Evolutionary conservation across 2,329 filamentous ascomycete genomes (phyloP).

Genomic region (Cryphonectria japonica): DNA sequence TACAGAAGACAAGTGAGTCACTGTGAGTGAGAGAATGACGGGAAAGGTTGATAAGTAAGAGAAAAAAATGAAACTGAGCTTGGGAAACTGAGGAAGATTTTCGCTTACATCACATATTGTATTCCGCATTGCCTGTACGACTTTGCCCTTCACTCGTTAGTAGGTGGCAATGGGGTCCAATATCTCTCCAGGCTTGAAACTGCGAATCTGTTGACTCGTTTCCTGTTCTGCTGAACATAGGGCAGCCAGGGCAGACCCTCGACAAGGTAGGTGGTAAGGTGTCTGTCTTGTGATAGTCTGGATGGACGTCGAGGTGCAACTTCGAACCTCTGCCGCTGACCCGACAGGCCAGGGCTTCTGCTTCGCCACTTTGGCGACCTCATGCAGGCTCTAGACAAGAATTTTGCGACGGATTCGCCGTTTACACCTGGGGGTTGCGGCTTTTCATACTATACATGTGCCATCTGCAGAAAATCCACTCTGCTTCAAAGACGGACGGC

Average conservation of each 20-base stretch:
- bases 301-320: neutral
- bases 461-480: neutral
- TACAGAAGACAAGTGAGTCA: neutral
- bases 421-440: neutral
- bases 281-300: neutral
- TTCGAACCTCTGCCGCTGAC: neutral
- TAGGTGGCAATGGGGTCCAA: neutral
- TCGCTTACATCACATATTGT: neutral
- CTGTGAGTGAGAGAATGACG: neutral
- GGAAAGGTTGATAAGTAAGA: neutral
- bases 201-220: neutral
- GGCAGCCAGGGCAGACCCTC: too few species aligned
- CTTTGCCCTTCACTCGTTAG: neutral
- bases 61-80: neutral
- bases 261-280: neutral
- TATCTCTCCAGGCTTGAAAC: neutral
- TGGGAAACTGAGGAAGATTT: neutral
- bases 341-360: neutral
- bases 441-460: neutral
- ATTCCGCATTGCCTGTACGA: neutral
- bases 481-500: neutral
- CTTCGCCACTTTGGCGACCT: neutral
- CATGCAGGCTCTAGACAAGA: neutral
- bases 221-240: neutral
- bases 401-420: neutral